These are phyloP conservation scores for Gliomastix tumulicola DNA, from an alignment of 2,329 filamentous ascomycete genomes.

Conservation along the genomic window DNA sequence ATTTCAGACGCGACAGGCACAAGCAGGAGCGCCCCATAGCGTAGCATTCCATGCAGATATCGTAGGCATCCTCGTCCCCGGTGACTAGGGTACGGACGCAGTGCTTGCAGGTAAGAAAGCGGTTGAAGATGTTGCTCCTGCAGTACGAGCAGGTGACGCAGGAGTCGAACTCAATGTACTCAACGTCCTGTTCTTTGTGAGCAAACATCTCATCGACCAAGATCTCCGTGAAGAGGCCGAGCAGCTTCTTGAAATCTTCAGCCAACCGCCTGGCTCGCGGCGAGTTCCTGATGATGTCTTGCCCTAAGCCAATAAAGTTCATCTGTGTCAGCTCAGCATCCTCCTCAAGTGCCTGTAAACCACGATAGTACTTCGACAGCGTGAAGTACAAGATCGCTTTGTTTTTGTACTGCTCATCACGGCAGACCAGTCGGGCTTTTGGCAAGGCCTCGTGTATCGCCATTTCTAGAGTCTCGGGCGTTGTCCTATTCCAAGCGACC, in stretches of 20 bases:
- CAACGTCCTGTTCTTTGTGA: slow-evolving; percentile 61
- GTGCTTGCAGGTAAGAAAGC: slow-evolving; percentile 85
- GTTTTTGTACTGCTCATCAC: slow-evolving; percentile 98
- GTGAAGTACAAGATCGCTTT: slow-evolving; percentile 93
- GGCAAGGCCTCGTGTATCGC: slow-evolving; percentile 83
- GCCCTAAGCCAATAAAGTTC: slow-evolving; percentile 38
- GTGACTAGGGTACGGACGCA: slow-evolving; percentile 63
- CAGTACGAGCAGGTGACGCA: slow-evolving; percentile 96
- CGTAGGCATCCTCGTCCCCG: slow-evolving; percentile 78
- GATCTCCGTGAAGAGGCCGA: slow-evolving; percentile 70
- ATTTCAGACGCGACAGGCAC: slow-evolving; percentile 77
- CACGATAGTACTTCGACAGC: slow-evolving; percentile 68
- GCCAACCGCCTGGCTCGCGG: slow-evolving; percentile 60
- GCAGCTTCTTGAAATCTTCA: slow-evolving; percentile 75
- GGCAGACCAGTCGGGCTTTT: slow-evolving; percentile 82
- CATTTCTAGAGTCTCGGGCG: slow-evolving; percentile 81
- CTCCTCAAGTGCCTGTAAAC: slow-evolving; percentile 48
- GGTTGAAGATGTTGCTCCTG: slow-evolving; percentile 92
- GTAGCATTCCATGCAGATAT: slow-evolving; percentile 97
- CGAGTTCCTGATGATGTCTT: slow-evolving; percentile 32
- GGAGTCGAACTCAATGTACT: slow-evolving; percentile 77
- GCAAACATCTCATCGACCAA: slow-evolving; percentile 83
- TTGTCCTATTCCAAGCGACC: slow-evolving; percentile 95
- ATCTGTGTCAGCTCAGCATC: slow-evolving; percentile 35
- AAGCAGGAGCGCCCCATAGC: slow-evolving; percentile 92